Conservation (phyloP, 2,329 filamentous ascomycete genomes). For the Aureobasidium sp. region DNA sequence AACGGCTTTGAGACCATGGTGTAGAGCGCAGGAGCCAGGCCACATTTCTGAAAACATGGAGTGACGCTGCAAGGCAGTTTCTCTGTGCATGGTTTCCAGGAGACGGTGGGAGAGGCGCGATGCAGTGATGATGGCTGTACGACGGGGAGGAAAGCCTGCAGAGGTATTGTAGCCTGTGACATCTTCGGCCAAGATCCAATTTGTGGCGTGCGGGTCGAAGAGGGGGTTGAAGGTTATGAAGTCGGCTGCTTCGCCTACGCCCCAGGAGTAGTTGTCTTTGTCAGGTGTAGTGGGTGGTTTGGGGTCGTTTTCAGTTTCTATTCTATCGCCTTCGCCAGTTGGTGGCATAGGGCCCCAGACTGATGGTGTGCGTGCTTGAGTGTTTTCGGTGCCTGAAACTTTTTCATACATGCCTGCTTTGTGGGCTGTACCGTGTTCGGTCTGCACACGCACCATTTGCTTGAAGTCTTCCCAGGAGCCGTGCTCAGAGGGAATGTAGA, state of each 20-base stretch:
- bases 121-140: slow-evolving; percentile 63
- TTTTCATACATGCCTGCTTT: slow-evolving; percentile 36
- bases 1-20: slow-evolving; percentile 70
- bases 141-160: slow-evolving; percentile 52
- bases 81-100: slow-evolving; percentile 64
- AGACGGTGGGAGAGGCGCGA: slow-evolving; percentile 59
- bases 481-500: slow-evolving; percentile 65
- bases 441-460: slow-evolving; percentile 54
- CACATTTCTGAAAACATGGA: slow-evolving; percentile 78
- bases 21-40: slow-evolving; percentile 59
- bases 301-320: slow-evolving; percentile 44
- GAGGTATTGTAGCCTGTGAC: slow-evolving; percentile 57
- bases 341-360: slow-evolving; percentile 41
- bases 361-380: slow-evolving; percentile 30
- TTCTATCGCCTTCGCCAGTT: slow-evolving; percentile 31
- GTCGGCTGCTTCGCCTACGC: slow-evolving; percentile 63
- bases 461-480: slow-evolving; percentile 66
- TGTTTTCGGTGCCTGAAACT: slow-evolving; percentile 25
- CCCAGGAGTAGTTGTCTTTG: slow-evolving; percentile 51
- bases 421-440: slow-evolving; percentile 41
- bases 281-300: slow-evolving; percentile 48
- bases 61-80: slow-evolving; percentile 58
- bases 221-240: slow-evolving; percentile 71
- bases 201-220: slow-evolving; percentile 61
- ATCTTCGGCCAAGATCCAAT: slow-evolving; percentile 64